Percentiles rank a stretch among this genome's conserved stretches.
These are phyloP conservation scores for Schizophyllum amplum DNA, from an alignment of 1,284 basidiomycete genomes.

Conservation along the genomic window DNA sequence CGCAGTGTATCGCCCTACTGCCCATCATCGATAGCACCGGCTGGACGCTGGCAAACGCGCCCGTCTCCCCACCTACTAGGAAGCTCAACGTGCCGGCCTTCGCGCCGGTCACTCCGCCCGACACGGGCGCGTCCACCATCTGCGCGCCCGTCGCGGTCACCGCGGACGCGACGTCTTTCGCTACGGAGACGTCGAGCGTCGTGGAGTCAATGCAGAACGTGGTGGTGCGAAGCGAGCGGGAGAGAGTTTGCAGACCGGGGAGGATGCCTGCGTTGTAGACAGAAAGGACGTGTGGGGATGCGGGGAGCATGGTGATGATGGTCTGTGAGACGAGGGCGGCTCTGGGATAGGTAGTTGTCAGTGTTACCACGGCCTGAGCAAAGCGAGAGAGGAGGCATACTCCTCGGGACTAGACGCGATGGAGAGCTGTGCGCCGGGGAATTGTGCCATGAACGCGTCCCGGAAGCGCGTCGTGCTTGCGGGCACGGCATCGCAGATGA, in stretches of 20 bases:
- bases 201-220: slow-evolving; percentile 84
- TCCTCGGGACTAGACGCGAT: slow-evolving; percentile 58
- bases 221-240: slow-evolving; percentile 15
- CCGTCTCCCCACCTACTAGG: slow-evolving; percentile 73
- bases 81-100: slow-evolving; percentile 83
- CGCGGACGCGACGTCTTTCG: slow-evolving; percentile 51
- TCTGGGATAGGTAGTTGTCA: slow-evolving; percentile 26
- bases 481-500: slow-evolving; percentile 72
- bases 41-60: slow-evolving; percentile 51
- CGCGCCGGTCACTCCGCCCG: slow-evolving; percentile 82
- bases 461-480: slow-evolving; percentile 51
- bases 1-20: slow-evolving; percentile 75
- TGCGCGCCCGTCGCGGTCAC: slow-evolving; percentile 36
- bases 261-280: slow-evolving; percentile 69
- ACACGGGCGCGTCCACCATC: slow-evolving; percentile 89
- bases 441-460: slow-evolving; percentile 42
- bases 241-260: slow-evolving; percentile 40
- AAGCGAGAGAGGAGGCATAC: slow-evolving; percentile 34
- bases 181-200: slow-evolving; percentile 73
- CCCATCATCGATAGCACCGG: slow-evolving; percentile 74
- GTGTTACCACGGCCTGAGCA: slow-evolving; percentile 9
- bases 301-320: slow-evolving; percentile 82
- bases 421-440: slow-evolving; percentile 48
- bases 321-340: slow-evolving; percentile 55
- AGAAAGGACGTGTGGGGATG: slow-evolving; percentile 69